A percentile compares a stretch with the other conserved stretches of the same genome.
These are phyloP conservation scores for Penicillium sp. DNA, from an alignment of 2,329 filamentous ascomycete genomes.

Conservation along the genomic window DNA sequence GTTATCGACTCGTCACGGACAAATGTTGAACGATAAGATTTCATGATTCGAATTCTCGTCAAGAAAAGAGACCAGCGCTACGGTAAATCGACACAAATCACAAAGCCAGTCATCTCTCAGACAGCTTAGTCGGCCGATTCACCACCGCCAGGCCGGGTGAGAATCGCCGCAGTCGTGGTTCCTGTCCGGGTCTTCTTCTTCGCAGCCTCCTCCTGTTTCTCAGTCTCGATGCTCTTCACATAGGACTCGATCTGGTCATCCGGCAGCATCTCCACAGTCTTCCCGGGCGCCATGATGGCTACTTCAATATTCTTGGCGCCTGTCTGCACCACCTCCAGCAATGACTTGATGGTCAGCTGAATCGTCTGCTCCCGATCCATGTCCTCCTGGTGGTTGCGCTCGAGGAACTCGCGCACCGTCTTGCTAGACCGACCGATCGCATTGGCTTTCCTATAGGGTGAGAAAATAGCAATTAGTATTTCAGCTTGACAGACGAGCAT, in stretches of 20 bases:
- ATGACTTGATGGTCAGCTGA: conserved; percentile 93
- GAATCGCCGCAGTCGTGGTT: conserved; percentile 57
- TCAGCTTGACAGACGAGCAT: too few species aligned
- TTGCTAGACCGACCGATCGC: conserved; percentile 98
- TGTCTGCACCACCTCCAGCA: conserved; percentile 96
- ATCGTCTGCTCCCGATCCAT: conserved; percentile 97
- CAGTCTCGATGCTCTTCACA: conserved; percentile 97
- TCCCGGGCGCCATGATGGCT: conserved; percentile 91
- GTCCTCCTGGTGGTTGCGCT: conserved; percentile 96
- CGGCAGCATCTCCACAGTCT: conserved; percentile 85
- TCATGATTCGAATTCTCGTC: conserved; percentile 23
- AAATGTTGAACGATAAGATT: conserved; percentile 5
- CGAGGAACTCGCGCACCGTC: conserved; percentile 96
- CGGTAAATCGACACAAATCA: conserved; percentile 21
- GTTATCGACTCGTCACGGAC: too few species aligned
- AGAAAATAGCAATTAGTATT: conserved; percentile 12
- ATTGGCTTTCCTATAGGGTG: conserved; percentile 79
- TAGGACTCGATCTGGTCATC: conserved; percentile 95
- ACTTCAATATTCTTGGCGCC: conserved; percentile 99
- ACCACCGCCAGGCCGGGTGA: conserved; percentile 54
- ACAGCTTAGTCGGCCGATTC: conserved; percentile 25
- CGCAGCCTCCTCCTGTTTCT: conserved; percentile 97
- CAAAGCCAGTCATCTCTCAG: conserved; percentile 19
- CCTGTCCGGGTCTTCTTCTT: conserved; percentile 74
- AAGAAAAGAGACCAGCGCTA: conserved; percentile 22